These are phyloP conservation scores for Sphagnum magellanicum DNA, from an alignment of 228 moss, liverwort and hornwort genomes.

Conservation along the genomic window DNA sequence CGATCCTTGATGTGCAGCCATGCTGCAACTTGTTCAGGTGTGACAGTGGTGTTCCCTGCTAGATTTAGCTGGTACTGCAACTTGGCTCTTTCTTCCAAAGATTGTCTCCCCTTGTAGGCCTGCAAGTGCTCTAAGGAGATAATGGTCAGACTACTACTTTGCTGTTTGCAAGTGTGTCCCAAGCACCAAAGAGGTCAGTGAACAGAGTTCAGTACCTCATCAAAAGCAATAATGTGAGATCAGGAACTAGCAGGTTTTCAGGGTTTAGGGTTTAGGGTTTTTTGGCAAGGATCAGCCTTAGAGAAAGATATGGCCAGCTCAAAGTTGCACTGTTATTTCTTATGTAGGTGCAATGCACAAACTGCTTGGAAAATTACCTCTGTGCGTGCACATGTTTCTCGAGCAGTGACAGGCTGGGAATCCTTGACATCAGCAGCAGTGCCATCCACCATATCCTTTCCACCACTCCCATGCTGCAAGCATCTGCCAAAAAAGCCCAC, in stretches of 20 bases:
- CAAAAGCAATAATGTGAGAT: no score
- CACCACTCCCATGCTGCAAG: conserved; percentile 51
- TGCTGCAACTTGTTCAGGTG: conserved; percentile 79
- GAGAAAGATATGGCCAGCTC: no score
- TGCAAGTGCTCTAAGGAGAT: conserved; percentile 8
- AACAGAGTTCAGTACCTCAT: no score
- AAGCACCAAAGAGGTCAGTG: no score
- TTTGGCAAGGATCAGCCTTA: no score
- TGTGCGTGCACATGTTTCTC: conserved; percentile 77
- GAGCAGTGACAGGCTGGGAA: conserved; percentile 14
- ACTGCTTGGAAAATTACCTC: conserved; percentile 43
- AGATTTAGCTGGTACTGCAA: conserved; percentile 49
- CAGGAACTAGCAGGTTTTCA: no score
- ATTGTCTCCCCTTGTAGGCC: conserved; percentile 86
- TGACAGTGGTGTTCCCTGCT: conserved; percentile 62
- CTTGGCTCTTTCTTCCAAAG: conserved; percentile 78
- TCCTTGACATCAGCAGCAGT: conserved; percentile 25
- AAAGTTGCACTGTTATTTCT: no score
- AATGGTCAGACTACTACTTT: no score
- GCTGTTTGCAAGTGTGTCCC: no score
- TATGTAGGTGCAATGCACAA: background rate
- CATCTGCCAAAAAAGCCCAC: conserved; percentile 90
- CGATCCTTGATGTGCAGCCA: conserved; percentile 80
- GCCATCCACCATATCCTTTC: conserved; percentile 15
- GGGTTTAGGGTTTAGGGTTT: no score